Conservation (phyloP, 179 eudicot genomes). For the Silene coronaria region DNA sequence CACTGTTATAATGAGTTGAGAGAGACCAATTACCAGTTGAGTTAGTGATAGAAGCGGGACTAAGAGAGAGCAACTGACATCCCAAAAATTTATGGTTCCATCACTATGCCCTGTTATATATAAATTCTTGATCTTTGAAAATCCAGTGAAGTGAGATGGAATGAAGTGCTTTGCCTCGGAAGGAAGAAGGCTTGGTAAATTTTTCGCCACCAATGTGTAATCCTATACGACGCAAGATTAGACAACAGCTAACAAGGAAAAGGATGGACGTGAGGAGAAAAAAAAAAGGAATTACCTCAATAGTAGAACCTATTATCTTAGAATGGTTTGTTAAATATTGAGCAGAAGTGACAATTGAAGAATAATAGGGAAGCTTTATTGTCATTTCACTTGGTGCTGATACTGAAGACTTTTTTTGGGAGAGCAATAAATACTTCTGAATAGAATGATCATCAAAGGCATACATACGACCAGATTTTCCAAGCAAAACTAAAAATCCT, state of each 20-base stretch:
- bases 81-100: conserved; percentile 88
- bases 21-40: conserved; percentile 54
- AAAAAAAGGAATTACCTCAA: conserved; percentile 48
- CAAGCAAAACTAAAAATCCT: conserved; percentile 60
- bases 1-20: background rate
- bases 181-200: conserved; percentile 59
- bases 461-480: conserved; percentile 68
- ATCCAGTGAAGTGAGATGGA: conserved; percentile 47
- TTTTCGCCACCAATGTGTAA: conserved; percentile 31
- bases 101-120: conserved; percentile 80
- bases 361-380: conserved; percentile 61
- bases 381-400: conserved; percentile 64
- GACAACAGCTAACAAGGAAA: conserved; percentile 1
- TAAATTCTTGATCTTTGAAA: conserved; percentile 60
- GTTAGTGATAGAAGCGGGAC: conserved; percentile 65
- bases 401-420: conserved; percentile 58
- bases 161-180: conserved; percentile 45
- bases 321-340: conserved; percentile 51
- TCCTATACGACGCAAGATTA: conserved; percentile 43
- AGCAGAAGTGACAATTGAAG: conserved; percentile 55
- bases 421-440: conserved; percentile 67
- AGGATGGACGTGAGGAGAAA: background rate
- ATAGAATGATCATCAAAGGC: conserved; percentile 69
- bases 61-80: conserved; percentile 63
- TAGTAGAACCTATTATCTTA: conserved; percentile 28